These are phyloP conservation scores for Lotmaria passim DNA, from an alignment of 208 protist genomes.

Conservation along the genomic window DNA sequence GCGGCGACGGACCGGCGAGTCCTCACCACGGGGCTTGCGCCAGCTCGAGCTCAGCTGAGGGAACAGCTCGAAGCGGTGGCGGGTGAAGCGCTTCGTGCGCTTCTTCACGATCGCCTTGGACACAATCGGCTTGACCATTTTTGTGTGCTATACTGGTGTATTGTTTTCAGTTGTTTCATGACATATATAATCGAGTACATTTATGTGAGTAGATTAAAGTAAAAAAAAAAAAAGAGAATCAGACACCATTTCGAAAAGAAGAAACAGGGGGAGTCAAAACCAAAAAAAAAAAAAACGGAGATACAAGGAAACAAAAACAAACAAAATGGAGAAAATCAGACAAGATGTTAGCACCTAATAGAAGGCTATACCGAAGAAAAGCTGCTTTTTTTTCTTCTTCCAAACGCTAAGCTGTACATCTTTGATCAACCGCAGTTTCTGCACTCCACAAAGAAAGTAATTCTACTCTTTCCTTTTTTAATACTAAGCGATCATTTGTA, in stretches of 20 bases:
- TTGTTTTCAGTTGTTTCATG: neutral
- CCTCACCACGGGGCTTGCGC: conserved; percentile 99
- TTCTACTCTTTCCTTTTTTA: too few relatives aligned
- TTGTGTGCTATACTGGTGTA: conserved; percentile 26
- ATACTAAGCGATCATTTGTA: too few relatives aligned
- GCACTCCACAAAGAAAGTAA: too few relatives aligned
- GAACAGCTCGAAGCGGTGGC: conserved; percentile 95
- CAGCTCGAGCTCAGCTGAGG: conserved; percentile 94
- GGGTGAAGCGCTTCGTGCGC: conserved; percentile 97
- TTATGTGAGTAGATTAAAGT: neutral
- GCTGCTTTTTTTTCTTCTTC: conserved; percentile 29
- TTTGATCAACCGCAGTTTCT: too few relatives aligned
- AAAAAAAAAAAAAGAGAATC: conserved; percentile 18
- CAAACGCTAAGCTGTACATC: conserved; percentile 3
- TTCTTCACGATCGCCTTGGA: conserved; percentile 97
- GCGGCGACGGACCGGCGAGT: conserved; percentile 97
- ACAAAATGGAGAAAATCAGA: too few relatives aligned
- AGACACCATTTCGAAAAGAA: conserved; percentile 11
- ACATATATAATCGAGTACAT: neutral
- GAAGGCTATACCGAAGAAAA: too few relatives aligned
- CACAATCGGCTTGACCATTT: conserved; percentile 94
- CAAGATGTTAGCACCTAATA: neutral
- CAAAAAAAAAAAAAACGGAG: conserved; percentile 1
- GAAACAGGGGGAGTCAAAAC: neutral
- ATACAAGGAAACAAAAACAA: neutral